Base-by-base conservation (phyloP, 1,284 basidiomycete genomes). In the Sporisorium graminicola region DNA sequence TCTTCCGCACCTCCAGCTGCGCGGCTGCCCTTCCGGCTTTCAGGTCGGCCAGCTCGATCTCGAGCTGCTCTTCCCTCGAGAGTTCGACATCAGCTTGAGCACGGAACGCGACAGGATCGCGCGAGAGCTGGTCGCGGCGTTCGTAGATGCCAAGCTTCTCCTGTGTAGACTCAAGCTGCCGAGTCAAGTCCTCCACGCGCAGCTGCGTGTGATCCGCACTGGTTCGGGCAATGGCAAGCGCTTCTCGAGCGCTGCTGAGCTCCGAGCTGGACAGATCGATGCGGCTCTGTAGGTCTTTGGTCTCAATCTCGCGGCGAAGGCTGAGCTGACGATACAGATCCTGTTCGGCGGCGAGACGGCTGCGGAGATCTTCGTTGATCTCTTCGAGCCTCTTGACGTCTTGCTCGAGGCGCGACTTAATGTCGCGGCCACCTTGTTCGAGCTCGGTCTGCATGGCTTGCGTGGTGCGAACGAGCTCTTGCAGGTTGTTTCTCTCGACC, bases 61-160 rank as follows among this genome's bases (percentile, higher is more conserved):
- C 91, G 5, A 95, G 89, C 80, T 93, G 92, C 80, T 93, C 91
- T 80, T 94, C 93, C 27, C 88, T 89, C 51, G 88, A 90, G 56
- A 90, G 58, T 47, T 73, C 42, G 37, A 60, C 24, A n/a, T 67
- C 56, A 18, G 66, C 54, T 29, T 59, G 74, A 59, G 42, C 67
- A 26, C 43, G 76, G 70, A 73, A 72, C 0, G 65, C 65, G 16
- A 64, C 51, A 2, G 74, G 70, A 42, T 77, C 74, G n/a, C 74
- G 69, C 18, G 70, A 58, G 24, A 72, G 62, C 61, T 72, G 65
- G 24, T 77, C 74, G 51, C 92, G 88, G 24, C 93, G 90, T 83
- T 95, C 94, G 78, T 94, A 95, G 2, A 95, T 92, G 5, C 92
- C 88, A 26, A 95, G 89, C 86, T 94, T 94, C 87, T 94, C 93